A percentile compares a stretch with the other conserved stretches of the same genome.
Conservation (phyloP, 2,329 filamentous ascomycete species). For the Atkinsonella hypoxylon region DNA sequence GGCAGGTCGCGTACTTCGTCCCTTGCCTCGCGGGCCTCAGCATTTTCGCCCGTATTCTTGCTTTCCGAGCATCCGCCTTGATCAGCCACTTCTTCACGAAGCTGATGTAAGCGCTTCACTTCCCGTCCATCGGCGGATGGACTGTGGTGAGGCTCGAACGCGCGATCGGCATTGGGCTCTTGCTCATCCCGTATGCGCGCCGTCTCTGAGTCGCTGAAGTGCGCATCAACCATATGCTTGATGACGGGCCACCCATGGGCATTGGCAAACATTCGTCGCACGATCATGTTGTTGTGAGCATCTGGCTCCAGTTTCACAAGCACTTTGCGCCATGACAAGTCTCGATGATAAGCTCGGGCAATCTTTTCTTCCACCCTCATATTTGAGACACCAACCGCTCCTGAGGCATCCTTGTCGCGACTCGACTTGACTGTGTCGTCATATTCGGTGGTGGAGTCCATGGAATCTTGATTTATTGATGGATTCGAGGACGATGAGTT, state of each 20-base stretch:
- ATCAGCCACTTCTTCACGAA: conserved; percentile 10
- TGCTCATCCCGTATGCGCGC: conserved; percentile 56
- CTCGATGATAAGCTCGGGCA: conserved; percentile 84
- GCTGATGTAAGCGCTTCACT: conserved; percentile 28
- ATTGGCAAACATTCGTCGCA: conserved; percentile 92
- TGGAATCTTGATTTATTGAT: conserved; percentile 28
- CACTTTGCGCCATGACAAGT: conserved; percentile 91
- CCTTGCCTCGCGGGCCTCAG: conserved; percentile 20
- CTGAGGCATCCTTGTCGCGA: conserved; percentile 27
- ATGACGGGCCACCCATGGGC: conserved; percentile 96
- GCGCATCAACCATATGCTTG: conserved; percentile 87
- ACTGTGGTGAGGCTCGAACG: conserved; percentile 43
- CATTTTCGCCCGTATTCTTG: conserved; percentile 7
- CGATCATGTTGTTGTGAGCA: conserved; percentile 97
- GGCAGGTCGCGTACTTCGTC: conserved; percentile 37
- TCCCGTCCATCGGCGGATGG: conserved; percentile 56
- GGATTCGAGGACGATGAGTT: conserved; percentile 23
- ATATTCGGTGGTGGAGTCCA: conserved; percentile 34
- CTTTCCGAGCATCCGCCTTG: conserved; percentile 14
- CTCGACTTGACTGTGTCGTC: conserved; percentile 38
- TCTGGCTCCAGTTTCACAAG: conserved; percentile 91
- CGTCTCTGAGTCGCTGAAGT: conserved; percentile 63
- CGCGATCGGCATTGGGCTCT: conserved; percentile 56
- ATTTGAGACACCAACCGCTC: conserved; percentile 43
- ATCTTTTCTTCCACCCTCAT: conserved; percentile 98